Conservation (phyloP, 106 monocot species). For the Iris macrosiphon region DNA sequence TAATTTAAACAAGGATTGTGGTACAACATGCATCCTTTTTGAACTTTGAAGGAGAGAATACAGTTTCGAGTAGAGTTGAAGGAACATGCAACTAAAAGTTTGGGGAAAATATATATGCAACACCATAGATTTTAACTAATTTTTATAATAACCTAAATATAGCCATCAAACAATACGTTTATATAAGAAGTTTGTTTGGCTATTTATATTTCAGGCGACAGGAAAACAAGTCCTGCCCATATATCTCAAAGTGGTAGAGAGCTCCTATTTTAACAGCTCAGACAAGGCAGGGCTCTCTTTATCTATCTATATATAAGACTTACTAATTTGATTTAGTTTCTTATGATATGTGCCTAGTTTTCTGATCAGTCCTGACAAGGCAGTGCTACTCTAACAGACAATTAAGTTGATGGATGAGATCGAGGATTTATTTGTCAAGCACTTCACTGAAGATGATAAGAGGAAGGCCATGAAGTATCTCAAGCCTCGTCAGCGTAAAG, state of each 20-base stretch:
- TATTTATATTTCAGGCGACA: conserved; percentile 40
- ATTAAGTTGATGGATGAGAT: conserved; percentile 79
- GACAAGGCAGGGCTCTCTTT: conserved; percentile 41
- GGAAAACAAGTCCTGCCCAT: conserved; percentile 62
- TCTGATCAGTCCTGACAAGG: neutral
- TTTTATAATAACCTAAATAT: no score
- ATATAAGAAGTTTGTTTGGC: neutral
- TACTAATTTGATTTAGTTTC: no score
- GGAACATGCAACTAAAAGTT: no score
- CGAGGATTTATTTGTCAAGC: conserved; percentile 72
- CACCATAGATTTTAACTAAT: no score
- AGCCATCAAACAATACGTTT: no score
- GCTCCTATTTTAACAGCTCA: conserved; percentile 97
- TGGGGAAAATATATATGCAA: no score
- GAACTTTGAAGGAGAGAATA: no score
- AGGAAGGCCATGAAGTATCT: conserved; percentile 93
- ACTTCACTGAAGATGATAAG: conserved; percentile 66
- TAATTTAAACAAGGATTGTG: no score
- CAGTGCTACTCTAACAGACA: conserved; percentile 24
- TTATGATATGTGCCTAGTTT: no score
- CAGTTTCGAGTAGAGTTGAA: no score
- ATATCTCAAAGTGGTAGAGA: conserved; percentile 90
- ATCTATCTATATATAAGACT: no score
- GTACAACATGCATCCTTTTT: no score
- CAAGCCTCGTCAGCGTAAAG: conserved; percentile 63